A percentile compares a stretch with the other conserved stretches of the same genome.
These are phyloP conservation scores for Fraxinus baroniana DNA, from an alignment of 305 asterid genomes.

Conservation along the genomic window DNA sequence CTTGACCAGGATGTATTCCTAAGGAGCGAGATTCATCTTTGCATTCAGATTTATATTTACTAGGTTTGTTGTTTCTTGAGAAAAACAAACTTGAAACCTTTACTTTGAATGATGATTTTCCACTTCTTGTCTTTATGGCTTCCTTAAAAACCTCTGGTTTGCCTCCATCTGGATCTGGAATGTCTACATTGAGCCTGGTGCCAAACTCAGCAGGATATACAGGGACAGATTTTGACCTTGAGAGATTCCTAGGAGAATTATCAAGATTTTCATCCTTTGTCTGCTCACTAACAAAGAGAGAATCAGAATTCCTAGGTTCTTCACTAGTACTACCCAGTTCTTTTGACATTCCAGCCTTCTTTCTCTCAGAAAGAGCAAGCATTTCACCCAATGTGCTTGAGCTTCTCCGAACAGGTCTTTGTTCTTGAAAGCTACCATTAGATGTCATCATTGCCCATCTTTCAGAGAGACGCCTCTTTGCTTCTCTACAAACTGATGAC, in stretches of 20 bases:
- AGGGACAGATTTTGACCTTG: slow-evolving; percentile 87
- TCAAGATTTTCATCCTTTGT: slow-evolving; percentile 22
- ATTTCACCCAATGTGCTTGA: slow-evolving; percentile 69
- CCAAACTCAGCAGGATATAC: slow-evolving; percentile 58
- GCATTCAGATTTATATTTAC: slow-evolving; percentile 49
- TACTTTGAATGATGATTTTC: slow-evolving; percentile 67
- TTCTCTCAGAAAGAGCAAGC: slow-evolving; percentile 67
- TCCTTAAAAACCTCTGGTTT: slow-evolving; percentile 43
- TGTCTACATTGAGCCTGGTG: slow-evolving; percentile 36
- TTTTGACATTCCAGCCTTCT: slow-evolving; percentile 32
- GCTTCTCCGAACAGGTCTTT: slow-evolving; percentile 41
- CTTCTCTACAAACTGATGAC: slow-evolving; percentile 88
- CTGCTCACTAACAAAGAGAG: slow-evolving; percentile 23
- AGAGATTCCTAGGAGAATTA: slow-evolving; percentile 39
- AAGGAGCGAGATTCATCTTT: slow-evolving; percentile 33
- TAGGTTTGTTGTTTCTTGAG: slow-evolving; percentile 47
- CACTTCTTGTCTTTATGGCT: slow-evolving; percentile 45
- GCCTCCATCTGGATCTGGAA: slow-evolving; percentile 35
- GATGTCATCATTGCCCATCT: slow-evolving; percentile 94
- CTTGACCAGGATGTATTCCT: slow-evolving; percentile 29
- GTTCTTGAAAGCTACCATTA: slow-evolving; percentile 53
- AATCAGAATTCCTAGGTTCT: slow-evolving; percentile 26
- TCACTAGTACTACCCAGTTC: slow-evolving; percentile 32
- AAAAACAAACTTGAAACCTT: slow-evolving; percentile 50
- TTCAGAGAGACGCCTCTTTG: slow-evolving; percentile 94